Base-by-base conservation (phyloP, 1,284 basidiomycete species). In the Coniferiporia weirii region DNA sequence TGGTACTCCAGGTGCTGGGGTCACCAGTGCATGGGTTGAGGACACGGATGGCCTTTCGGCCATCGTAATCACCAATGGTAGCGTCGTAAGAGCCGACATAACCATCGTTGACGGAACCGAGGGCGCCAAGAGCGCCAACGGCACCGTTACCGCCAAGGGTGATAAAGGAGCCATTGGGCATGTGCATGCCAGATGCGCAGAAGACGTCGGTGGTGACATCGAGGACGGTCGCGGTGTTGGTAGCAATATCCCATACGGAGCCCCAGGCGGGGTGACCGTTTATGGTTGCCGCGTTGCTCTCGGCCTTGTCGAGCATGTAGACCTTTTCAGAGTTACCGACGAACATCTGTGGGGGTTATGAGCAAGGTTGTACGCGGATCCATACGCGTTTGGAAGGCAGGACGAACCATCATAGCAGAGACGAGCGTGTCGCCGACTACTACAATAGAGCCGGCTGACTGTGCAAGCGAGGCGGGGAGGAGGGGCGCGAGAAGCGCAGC, bases 131-230 rank as follows among this genome's bases (percentile, higher is more conserved):
- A n/a, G 80, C 81, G 3, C 84, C 84, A 49, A 95, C 77, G 17
- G 91, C 90, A 59, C 86, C 84, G 69, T 93, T 93, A 10, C 86
- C 87, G 61, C 84, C 88, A 63, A 87, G 81, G 2, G 85, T 84
- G 38, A 76, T 75, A 54, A 73, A 86, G 4, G 83, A 85, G 19
- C 82, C 83, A 55, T 86, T 85, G 0, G 83, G 84, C 1, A 84
- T 70, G 68, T 85, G 84, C 83, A 79, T 85, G 54, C 86, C 87
- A 15, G 87, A 88, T 12, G 89, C 82, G 67, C 89, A 95, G 76
- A 96, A 96, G 12, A 83, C 78, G 71, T 95, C 95, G 45, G 88
- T 90, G 55, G 72, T 65, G 46, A 96, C 79, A 59, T 89, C 86
- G 87, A 95, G 86, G 0, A 76, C 65, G 17, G 74, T 73, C 1